These are phyloP conservation scores for Blastocystis sp. DNA, from an alignment of 352 stramenopile genomes.

Conservation along the genomic window DNA sequence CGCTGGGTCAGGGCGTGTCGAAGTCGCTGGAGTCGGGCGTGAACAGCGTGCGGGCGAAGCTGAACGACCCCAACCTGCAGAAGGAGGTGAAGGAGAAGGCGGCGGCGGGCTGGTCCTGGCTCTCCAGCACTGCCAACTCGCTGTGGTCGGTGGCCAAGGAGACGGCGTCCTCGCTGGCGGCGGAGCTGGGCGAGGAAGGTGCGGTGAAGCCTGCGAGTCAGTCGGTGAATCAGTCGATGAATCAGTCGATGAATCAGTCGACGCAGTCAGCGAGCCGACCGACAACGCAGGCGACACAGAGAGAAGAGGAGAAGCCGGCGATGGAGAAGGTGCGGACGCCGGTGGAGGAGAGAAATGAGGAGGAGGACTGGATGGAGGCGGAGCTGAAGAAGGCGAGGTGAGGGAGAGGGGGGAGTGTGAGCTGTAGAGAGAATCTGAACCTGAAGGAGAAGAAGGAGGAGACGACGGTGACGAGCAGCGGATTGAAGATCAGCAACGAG, in stretches of 20 bases:
- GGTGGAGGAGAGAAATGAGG: background rate
- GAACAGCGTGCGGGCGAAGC: background rate
- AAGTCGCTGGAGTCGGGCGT: background rate
- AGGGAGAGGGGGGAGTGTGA: background rate
- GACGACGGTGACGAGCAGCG: background rate
- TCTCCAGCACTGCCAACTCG: slow-evolving; percentile 51
- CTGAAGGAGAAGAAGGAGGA: background rate
- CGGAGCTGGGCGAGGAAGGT: background rate
- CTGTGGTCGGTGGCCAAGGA: slow-evolving; percentile 26
- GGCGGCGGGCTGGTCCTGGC: slow-evolving; percentile 37
- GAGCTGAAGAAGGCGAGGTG: background rate
- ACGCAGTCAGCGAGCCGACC: background rate
- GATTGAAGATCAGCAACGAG: background rate
- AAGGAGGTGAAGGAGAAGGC: slow-evolving; percentile 50
- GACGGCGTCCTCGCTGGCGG: background rate
- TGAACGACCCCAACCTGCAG: slow-evolving; percentile 36
- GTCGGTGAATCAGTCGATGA: background rate
- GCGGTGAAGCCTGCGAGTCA: background rate
- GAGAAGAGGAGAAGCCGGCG: background rate
- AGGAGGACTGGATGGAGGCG: background rate
- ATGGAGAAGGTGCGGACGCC: background rate
- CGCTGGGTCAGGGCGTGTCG: background rate
- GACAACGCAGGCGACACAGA: background rate
- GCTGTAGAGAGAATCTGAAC: background rate
- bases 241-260: background rate